Base-by-base conservation (phyloP, 768 basidiomycete species). In the Lenzites betulinus region DNA sequence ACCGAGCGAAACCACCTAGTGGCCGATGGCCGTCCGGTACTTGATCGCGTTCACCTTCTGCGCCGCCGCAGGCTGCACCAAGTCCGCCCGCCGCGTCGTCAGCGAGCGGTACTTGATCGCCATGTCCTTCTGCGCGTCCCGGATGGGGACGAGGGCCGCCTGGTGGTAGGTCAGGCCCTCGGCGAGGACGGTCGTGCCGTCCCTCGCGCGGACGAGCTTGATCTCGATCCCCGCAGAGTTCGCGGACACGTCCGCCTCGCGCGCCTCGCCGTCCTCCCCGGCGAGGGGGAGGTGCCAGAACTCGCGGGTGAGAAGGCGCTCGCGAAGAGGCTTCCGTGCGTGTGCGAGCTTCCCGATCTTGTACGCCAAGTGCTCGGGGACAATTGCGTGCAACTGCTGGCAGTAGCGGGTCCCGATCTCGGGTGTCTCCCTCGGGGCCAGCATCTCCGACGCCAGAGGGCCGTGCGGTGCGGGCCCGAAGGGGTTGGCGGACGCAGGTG, bases 341-440 rank as follows among this genome's bases (percentile, higher is more conserved):
- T 28, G 30, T 26, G 59, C 56, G 58, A 54, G 49, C 58, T 53
- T 55, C 36, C 61, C 62, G 44, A 63, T 41, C 53, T 51, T 56
- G 62, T 63, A 66, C 15, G 65, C 49, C 15, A 66, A 62, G 55
- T 66, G 43, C 51, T 47, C 61, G 54, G 65, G 65, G 20, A 66
- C 65, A 46, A 50, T 60, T 18, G 58, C 65, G 43, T 66, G 51
- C 38, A 66, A 48, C 26, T 63, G 58, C 50, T 60, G 54, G 62
- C 65, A 66, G 62, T 66, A 66, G 38, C 65, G 65, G 23, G 65
- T 56, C 26, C 65, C 65, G 41, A 47, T 50, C 43, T 26, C 58
- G 30, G 58, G 58, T 9, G 58, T 59, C 35, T 26, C 33, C 30
- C 46, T 28, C 39, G 38, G 20, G 46, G 38, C 33, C 42, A 47